These are phyloP conservation scores for Amanita pseudoporphyria DNA, from an alignment of 768 basidiomycete species.

Conservation along the genomic window DNA sequence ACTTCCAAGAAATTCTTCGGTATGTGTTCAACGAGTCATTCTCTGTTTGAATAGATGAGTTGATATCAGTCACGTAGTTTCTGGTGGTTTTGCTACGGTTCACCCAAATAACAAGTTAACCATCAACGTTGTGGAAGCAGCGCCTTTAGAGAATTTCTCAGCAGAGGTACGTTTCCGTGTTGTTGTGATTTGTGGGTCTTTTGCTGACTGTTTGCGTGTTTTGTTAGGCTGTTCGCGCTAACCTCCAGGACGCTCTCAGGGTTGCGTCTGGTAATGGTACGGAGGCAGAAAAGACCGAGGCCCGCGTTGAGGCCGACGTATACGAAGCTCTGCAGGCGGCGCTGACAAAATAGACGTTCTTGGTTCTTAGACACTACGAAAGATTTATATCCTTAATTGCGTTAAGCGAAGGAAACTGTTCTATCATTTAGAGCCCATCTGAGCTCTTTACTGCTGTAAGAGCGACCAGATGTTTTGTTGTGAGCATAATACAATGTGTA, in stretches of 20 bases:
- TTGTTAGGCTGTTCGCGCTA: slow-evolving; percentile 75
- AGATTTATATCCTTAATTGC: too few species aligned
- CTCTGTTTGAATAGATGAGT: neutral
- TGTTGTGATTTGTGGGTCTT: neutral
- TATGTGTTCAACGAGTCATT: slow-evolving; percentile 30
- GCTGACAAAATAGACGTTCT: slow-evolving; percentile 34
- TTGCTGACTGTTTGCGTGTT: slow-evolving; percentile 3
- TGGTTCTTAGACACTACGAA: neutral
- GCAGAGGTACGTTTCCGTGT: slow-evolving; percentile 47
- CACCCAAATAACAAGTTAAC: slow-evolving; percentile 96
- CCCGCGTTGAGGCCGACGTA: slow-evolving; percentile 90
- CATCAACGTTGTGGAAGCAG: slow-evolving; percentile 95
- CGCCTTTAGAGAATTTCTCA: slow-evolving; percentile 85
- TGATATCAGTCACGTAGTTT: slow-evolving; percentile 42
- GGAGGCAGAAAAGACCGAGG: slow-evolving; percentile 91
- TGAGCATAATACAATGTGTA: neutral
- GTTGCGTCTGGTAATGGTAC: slow-evolving; percentile 76
- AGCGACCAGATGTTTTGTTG: too few species aligned
- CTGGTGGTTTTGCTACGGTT: slow-evolving; percentile 94
- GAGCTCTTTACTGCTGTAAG: too few species aligned
- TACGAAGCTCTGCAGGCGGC: slow-evolving; percentile 94
- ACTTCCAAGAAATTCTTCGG: slow-evolving; percentile 95
- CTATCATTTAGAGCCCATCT: too few species aligned
- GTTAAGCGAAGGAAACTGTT: neutral
- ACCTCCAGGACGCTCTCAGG: slow-evolving; percentile 81